Evolutionary conservation across 2,329 filamentous ascomycete genomes (phyloP).

Genomic region (Fusarium gaditjirri): DNA sequence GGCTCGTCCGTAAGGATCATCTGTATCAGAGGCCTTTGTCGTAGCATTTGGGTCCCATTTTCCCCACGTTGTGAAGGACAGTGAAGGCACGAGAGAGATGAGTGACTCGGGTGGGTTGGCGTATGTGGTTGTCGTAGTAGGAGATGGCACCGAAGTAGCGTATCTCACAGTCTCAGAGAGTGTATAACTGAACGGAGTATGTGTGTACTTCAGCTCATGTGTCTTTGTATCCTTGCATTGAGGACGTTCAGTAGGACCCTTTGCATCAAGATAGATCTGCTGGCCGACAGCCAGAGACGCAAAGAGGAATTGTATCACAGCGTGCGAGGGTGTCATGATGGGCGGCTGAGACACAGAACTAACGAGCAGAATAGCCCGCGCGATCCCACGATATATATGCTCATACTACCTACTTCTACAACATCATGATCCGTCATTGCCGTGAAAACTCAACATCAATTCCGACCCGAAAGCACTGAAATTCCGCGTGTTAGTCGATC

Average conservation of each 20-base stretch:
- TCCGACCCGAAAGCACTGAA: neutral
- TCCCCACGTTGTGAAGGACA: slow-evolving; percentile 50
- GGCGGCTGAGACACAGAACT: neutral
- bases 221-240: slow-evolving; percentile 39
- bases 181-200: slow-evolving; percentile 46
- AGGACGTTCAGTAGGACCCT: slow-evolving; percentile 45
- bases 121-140: slow-evolving; percentile 47
- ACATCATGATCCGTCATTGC: neutral
- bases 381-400: slow-evolving; percentile 9
- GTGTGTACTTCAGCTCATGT: slow-evolving; percentile 42
- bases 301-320: slow-evolving; percentile 31
- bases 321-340: slow-evolving; percentile 28
- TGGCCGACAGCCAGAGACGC: slow-evolving; percentile 39
- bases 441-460: neutral
- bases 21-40: slow-evolving; percentile 40
- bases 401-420: neutral
- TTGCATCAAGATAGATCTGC: slow-evolving; percentile 41
- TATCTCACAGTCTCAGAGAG: slow-evolving; percentile 49
- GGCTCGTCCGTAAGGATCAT: slow-evolving; percentile 47
- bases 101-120: slow-evolving; percentile 45
- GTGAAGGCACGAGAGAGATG: slow-evolving; percentile 38
- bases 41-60: slow-evolving; percentile 49
- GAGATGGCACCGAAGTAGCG: slow-evolving; percentile 46
- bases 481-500: slow-evolving; percentile 25
- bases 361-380: neutral